These are phyloP conservation scores for Leishmania major DNA, from an alignment of 208 protist species.

Conservation along the genomic window DNA sequence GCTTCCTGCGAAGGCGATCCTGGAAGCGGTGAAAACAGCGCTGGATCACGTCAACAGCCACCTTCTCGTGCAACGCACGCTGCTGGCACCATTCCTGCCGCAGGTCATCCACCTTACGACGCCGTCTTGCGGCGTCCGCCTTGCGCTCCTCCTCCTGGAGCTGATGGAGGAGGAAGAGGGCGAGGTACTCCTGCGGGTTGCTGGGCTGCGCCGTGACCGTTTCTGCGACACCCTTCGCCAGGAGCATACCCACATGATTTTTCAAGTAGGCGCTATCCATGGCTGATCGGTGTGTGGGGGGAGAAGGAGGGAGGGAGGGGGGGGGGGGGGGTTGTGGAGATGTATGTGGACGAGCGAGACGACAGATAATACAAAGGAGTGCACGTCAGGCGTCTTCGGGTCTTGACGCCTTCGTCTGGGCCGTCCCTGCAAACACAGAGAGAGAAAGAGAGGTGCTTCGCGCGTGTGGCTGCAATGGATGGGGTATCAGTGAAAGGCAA, in stretches of 20 bases:
- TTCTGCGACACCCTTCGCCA: slow-evolving; percentile 90
- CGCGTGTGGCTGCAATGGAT: background rate
- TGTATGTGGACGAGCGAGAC: background rate
- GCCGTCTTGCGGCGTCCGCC: slow-evolving; percentile 22
- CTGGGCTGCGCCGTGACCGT: slow-evolving; percentile 84
- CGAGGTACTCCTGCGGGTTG: slow-evolving; percentile 92
- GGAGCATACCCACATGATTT: slow-evolving; percentile 72
- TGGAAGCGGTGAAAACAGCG: slow-evolving; percentile 60
- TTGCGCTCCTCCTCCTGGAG: slow-evolving; percentile 79
- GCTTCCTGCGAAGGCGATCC: slow-evolving; percentile 30
- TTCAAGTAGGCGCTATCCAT: slow-evolving; percentile 92
- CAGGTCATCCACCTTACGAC: slow-evolving; percentile 48
- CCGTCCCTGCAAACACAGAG: background rate
- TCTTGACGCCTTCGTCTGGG: background rate
- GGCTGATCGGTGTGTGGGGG: background rate
- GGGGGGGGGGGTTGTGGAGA: background rate
- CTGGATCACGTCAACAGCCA: slow-evolving; percentile 75
- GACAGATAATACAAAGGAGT: background rate
- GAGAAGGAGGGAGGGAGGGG: background rate
- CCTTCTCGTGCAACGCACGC: slow-evolving; percentile 64
- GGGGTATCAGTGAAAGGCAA: background rate
- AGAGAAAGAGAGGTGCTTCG: background rate
- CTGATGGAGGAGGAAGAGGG: slow-evolving; percentile 85
- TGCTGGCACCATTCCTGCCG: slow-evolving; percentile 59
- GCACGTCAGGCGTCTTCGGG: background rate